Percentiles rank a stretch among this genome's conserved stretches.
Conservation (phyloP, 805 yeast species). For the Tetrapisispora fleetii region DNA sequence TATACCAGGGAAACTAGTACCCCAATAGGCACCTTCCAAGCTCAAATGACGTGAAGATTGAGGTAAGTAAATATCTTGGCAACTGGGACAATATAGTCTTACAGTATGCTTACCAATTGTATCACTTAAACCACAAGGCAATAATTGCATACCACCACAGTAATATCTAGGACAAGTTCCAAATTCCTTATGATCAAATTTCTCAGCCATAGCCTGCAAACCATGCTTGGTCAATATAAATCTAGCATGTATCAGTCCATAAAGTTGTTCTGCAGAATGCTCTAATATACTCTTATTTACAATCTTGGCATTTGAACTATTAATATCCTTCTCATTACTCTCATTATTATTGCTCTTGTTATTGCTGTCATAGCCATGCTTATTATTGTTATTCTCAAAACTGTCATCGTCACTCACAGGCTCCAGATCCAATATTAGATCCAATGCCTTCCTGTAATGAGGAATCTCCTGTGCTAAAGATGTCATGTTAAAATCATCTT, state of each 20-base stretch:
- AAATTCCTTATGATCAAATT: constrained; percentile 79
- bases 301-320: constrained; percentile 28
- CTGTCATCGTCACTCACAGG: constrained; percentile 31
- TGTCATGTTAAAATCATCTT: constrained; percentile 92
- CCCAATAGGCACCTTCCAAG: constrained; percentile 95
- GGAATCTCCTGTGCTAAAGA: constrained; percentile 82
- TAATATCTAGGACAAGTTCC: constrained; percentile 86
- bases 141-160: constrained; percentile 81
- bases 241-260: constrained; percentile 91
- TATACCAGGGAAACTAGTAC: constrained; percentile 90
- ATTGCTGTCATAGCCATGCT: constrained; percentile 4
- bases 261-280: constrained; percentile 83
- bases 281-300: constrained; percentile 58
- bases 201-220: constrained; percentile 82
- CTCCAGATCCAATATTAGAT: constrained; percentile 81
- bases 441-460: constrained; percentile 83
- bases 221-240: constrained; percentile 86
- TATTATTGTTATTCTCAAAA: constrained; percentile 12
- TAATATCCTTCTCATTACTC: constrained; percentile 9
- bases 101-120: constrained; percentile 88
- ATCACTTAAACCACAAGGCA: constrained; percentile 89
- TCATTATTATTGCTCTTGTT: neutral
- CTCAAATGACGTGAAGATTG: constrained; percentile 76
- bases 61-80: constrained; percentile 85
- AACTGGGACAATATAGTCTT: constrained; percentile 86